Evolutionary conservation across 2,329 filamentous ascomycete genomes (phyloP), one percentile per base, ranked within the genome.

Genomic region (Colletotrichum sidae): DNA sequence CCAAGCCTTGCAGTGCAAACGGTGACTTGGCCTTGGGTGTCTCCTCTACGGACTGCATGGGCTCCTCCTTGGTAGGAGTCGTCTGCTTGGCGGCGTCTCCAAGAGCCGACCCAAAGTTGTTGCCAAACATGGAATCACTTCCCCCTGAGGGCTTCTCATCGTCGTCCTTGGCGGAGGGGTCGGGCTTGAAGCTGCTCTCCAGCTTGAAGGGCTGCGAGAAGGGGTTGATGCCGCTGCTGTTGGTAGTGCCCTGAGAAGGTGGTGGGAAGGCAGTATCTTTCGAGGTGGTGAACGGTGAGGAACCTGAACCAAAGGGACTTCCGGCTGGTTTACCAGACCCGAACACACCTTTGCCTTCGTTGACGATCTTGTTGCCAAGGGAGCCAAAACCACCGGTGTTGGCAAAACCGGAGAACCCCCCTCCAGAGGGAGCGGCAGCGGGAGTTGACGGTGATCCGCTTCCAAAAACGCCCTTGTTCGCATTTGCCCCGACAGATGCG

Each of bases 101-200:
- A 35, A 93, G 79, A 12, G 86, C 85, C 62, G 85, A 84, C 7
- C 84, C 81, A 74, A 93, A 92, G 9, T 79, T 83, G 56, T 79
- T 80, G n/a, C 86, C 86, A 72, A 92, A 92, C 69, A 91, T 70
- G 2, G 82, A 81, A 11, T 80, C 80, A n/a, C 77, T 76, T 17
- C 74, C 70, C n/a, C 76, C 75, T 25, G 76, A 74, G 13, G 84
- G 78, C 67, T 85, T 86, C 8, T 84, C 81, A 41, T 83, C 77
- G 62, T 90, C 87, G 33, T 91, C 84, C 63, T 87, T 88, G 1
- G 86, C 82, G 49, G 83, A 82, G 6, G 86, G 83, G 69, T 92
- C 90, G 8, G 84, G 82, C 71, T 89, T 88, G 78, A 93, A 93
- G 2, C 86, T 89, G 37, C 87, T 89, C 44, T 85, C 84, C 13